Base-by-base conservation (phyloP, 2,329 filamentous ascomycete genomes). In the Fusarium falciforme region DNA sequence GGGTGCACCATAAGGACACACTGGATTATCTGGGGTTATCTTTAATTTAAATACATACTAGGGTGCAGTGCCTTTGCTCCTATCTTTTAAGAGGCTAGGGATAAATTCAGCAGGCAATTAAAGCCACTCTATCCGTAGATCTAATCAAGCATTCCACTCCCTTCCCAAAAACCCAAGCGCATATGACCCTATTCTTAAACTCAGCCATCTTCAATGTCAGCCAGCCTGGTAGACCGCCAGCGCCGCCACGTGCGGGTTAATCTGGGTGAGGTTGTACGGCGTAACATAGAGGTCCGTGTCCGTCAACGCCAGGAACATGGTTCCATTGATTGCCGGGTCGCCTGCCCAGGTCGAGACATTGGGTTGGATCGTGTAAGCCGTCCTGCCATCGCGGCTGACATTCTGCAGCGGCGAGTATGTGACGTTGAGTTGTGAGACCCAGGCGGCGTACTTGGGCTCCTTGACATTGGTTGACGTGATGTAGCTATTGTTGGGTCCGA, bases 401-500 rank as follows among this genome's bases (percentile, higher is more conserved):
- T 90, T 85, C n/a, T 82, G 80, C n/a, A 93, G 80, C 0, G 87
- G 84, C 1, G 91, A 88, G 79, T 93, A 93, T 0, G 94, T 96
- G 14, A 93, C 86, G 71, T 93, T 94, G 20, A 96, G 85, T 85
- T 96, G 94, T 1, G 87, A 88, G 1, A 93, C 92, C 93, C 94
- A 97, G 0, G 90, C 89, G 0, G 94, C 93, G 74, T 88, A 97
- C 66, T 84, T 83, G 0, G 94, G 92, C 5, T 81, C 76, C 2
- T 86, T 87, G 0, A 92, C 93, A 0, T 86, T 85, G 1, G 87
- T 89, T 4, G 82, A 81, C 0, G 94, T 96, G 58, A 94, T 84
- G 80, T 97, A 97, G 79, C 90, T 93, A 84, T 94, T 94, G 82
- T 97, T 96, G 1, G 94, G 94, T 0, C 94, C 94, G 4, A 96